A percentile compares a stretch with the other conserved stretches of the same genome.
phyloP scores from a whole-genome alignment of 148 eudicot species.

The Suaeda aralocaspica region DNA sequence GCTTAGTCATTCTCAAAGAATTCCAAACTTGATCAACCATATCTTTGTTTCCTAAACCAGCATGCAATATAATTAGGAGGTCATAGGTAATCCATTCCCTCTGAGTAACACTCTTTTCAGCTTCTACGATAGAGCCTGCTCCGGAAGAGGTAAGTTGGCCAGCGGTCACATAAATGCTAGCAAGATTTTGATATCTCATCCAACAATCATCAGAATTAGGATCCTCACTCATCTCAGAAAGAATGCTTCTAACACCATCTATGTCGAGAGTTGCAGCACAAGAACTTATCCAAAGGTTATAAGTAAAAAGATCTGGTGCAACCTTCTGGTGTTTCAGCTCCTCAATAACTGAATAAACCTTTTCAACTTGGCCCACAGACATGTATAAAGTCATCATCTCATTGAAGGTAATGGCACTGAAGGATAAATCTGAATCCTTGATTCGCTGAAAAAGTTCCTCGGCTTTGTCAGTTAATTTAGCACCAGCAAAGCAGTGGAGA shows the following conservation, averaged over 20 bases:
- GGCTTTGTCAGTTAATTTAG: slow-evolving; percentile 58
- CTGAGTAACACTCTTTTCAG: slow-evolving; percentile 54
- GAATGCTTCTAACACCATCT: slow-evolving; percentile 51
- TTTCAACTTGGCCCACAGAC: slow-evolving; percentile 86
- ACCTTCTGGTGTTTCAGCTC: slow-evolving; percentile 61
- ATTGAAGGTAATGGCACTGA: slow-evolving; percentile 74
- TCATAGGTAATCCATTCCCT: slow-evolving; percentile 89
- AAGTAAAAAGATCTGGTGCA: slow-evolving; percentile 75
- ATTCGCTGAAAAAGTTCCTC: slow-evolving; percentile 70
- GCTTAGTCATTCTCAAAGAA: slow-evolving; percentile 74
- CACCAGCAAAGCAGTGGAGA: slow-evolving; percentile 76
- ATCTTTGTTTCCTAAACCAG: slow-evolving; percentile 72
- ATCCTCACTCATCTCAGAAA: slow-evolving; percentile 59
- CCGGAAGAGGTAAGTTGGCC: slow-evolving; percentile 49
- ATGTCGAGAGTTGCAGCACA: slow-evolving; percentile 74
- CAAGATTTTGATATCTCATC: slow-evolving; percentile 63
- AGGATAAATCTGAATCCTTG: slow-evolving; percentile 49
- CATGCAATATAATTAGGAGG: slow-evolving; percentile 66
- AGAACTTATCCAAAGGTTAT: slow-evolving; percentile 88
- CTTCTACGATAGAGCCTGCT: slow-evolving; percentile 45
- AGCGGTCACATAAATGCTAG: slow-evolving; percentile 48
- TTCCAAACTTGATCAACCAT: slow-evolving; percentile 77
- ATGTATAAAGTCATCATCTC: slow-evolving; percentile 92
- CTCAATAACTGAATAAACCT: slow-evolving; percentile 64
- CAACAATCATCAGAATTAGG: slow-evolving; percentile 54